phyloP scores from a whole-genome alignment of 2,329 filamentous ascomycete species.

The Cryphonectria nitschkei region DNA sequence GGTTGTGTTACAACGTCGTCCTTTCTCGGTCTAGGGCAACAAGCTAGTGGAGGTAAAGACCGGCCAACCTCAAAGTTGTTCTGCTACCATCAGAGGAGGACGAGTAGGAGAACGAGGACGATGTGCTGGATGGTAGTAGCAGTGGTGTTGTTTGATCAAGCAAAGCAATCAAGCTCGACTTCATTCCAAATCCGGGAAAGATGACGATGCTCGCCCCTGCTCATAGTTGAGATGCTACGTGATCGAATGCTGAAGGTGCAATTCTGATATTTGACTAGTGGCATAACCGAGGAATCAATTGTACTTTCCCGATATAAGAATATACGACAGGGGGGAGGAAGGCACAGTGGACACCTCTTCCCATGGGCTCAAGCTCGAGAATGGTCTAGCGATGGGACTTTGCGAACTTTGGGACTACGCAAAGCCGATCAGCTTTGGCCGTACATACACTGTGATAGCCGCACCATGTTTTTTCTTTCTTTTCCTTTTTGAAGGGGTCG shows the following conservation, averaged over 20 bases:
- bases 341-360: not conserved
- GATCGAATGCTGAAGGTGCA: not conserved
- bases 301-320: not conserved
- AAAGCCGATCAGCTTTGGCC: not conserved
- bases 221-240: not conserved
- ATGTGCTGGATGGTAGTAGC: not conserved
- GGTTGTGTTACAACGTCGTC: conserved; percentile 3
- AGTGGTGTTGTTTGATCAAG: not conserved
- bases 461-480: not conserved
- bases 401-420: not conserved
- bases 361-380: not conserved
- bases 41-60: not conserved
- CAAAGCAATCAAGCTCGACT: not conserved
- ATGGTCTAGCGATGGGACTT: not conserved
- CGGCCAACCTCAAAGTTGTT: not conserved
- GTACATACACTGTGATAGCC: not conserved
- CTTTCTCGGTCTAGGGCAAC: not conserved
- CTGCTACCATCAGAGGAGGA: too few relatives aligned
- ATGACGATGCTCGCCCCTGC: not conserved
- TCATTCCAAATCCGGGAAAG: not conserved
- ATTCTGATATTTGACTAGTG: conserved; percentile 1
- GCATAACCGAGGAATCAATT: not conserved
- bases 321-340: not conserved
- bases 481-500: too few relatives aligned
- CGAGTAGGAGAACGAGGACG: too few relatives aligned